Evolutionary conservation across 2,329 filamentous ascomycete genomes (phyloP), one percentile per base, ranked within the genome.

Genomic region (Sordariomycetes sp.): DNA sequence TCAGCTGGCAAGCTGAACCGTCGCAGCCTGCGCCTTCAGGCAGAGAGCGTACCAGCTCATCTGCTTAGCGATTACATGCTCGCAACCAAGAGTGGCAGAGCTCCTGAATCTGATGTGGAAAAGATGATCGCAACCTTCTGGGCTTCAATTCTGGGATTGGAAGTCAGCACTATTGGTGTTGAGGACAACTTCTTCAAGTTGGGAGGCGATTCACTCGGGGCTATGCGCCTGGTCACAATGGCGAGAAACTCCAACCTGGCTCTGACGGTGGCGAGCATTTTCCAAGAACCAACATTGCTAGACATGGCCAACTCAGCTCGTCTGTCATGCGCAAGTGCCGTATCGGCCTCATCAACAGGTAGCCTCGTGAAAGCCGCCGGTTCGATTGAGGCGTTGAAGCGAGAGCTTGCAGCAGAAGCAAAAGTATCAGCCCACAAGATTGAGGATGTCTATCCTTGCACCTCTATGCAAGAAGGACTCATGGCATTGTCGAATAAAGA

Each of bases 141-240:
- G 37, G 37, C 33, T 5, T 12, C 16, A 3, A 28, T 39, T 9
- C 21, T 39, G 11, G 27, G 19, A n/a, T 20, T 36, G 8, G 31
- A 39, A 3, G 3, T 15, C 6, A 20, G 8, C 9, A 20, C 20
- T 6, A 58, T 66, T 14, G 53, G 56, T 6, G 38, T 50, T 2
- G 54, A 64, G 5, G 56, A 64, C 40, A 63, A 61, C 44, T 68
- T 69, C 46, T 66, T 68, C 50, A 51, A 51, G 1, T 50, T 66
- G 0, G 64, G 65, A 8, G 65, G 65, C 15, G 63, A 67, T 40
- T 67, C 64, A 0, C 51, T 67, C 3, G 37, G 53, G 4, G 63
- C 63, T 2, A 71, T 70, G 60, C 59, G 57, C 30, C 59, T 38
- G 37, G 48, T 50, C 5, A 41, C 48, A 4, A 39, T 54, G 7